Conservation (phyloP, 2,329 filamentous ascomycete species). For the Echinosphaeria canescens region DNA sequence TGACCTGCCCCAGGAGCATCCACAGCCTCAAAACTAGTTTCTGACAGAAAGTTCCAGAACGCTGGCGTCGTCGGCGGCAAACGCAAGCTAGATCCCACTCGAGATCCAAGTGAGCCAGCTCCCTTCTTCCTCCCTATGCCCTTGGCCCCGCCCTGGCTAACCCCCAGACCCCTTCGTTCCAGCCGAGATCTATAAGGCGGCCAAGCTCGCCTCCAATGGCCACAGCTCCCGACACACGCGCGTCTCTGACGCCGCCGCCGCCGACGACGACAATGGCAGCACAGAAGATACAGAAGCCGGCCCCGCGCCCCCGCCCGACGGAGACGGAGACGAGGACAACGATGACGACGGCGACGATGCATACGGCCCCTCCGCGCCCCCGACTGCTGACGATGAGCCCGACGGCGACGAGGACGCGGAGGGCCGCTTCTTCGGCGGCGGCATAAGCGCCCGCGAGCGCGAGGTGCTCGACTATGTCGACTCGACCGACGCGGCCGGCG, state of each 20-base stretch:
- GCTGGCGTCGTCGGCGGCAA: conserved; percentile 31
- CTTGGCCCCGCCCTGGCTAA: neutral
- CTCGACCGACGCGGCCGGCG: conserved; percentile 12
- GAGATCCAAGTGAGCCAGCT: conserved; percentile 39
- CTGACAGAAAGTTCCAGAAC: conserved; percentile 9
- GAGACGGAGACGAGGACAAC: conserved; percentile 26
- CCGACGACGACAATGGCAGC: conserved; percentile 16
- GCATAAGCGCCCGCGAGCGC: conserved; percentile 61
- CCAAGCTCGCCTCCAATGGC: conserved; percentile 23
- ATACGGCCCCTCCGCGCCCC: conserved; percentile 21
- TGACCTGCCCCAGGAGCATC: conserved; percentile 5
- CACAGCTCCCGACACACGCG: conserved; percentile 19
- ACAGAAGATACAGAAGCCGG: conserved; percentile 24
- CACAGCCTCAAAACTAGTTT: too few species aligned
- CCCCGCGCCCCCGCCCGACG: conserved; percentile 24
- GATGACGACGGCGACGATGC: too few species aligned
- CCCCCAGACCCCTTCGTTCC: conserved; percentile 1
- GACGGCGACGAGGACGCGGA: conserved; percentile 53
- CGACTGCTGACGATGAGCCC: conserved; percentile 28
- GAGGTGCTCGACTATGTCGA: conserved; percentile 72
- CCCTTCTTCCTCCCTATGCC: neutral
- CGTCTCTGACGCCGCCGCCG: conserved; percentile 20
- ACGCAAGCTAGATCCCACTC: conserved; percentile 37
- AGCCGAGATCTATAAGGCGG: conserved; percentile 44
- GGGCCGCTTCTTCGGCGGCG: conserved; percentile 87